A percentile compares a stretch with the other conserved stretches of the same genome.
phyloP scores from a whole-genome alignment of 208 protist genomes.

The Leishmania martiniquensis region DNA sequence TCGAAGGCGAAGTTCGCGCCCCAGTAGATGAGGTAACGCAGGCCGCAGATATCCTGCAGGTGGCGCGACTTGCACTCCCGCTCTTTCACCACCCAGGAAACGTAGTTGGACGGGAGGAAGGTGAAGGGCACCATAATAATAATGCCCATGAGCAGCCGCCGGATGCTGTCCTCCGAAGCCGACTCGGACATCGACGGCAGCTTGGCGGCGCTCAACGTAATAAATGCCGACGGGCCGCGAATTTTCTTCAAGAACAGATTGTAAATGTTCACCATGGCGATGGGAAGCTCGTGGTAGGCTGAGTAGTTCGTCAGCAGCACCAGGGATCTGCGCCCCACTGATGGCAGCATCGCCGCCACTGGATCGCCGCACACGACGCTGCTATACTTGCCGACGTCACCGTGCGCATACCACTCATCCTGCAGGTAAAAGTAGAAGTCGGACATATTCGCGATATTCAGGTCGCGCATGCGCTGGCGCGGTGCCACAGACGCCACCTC shows the following conservation, averaged over 20 bases:
- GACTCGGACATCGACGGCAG: slow-evolving; percentile 6
- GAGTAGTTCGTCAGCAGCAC: slow-evolving; percentile 14
- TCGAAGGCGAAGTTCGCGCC: slow-evolving; percentile 56
- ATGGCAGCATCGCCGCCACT: neutral
- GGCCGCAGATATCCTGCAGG: slow-evolving; percentile 68
- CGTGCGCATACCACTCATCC: slow-evolving; percentile 24
- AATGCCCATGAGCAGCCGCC: slow-evolving; percentile 30
- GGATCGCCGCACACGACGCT: neutral
- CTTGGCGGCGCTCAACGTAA: slow-evolving; percentile 2
- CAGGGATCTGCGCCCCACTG: neutral
- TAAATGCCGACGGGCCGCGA: slow-evolving; percentile 2
- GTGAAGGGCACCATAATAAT: slow-evolving; percentile 67
- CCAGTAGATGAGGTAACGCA: slow-evolving; percentile 68
- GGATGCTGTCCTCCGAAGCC: neutral
- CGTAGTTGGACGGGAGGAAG: slow-evolving; percentile 54
- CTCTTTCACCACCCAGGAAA: slow-evolving; percentile 75
- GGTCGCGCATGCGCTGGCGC: neutral
- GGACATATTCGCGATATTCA: neutral
- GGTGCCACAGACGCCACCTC: neutral
- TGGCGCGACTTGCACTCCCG: slow-evolving; percentile 59
- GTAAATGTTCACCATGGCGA: slow-evolving; percentile 38
- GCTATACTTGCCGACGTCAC: slow-evolving; percentile 11
- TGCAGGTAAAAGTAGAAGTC: slow-evolving; percentile 28
- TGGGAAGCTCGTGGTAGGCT: slow-evolving; percentile 19
- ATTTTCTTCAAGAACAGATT: slow-evolving; percentile 10